Base-by-base conservation (phyloP, 1,284 basidiomycete genomes). In the Tilletia caries region DNA sequence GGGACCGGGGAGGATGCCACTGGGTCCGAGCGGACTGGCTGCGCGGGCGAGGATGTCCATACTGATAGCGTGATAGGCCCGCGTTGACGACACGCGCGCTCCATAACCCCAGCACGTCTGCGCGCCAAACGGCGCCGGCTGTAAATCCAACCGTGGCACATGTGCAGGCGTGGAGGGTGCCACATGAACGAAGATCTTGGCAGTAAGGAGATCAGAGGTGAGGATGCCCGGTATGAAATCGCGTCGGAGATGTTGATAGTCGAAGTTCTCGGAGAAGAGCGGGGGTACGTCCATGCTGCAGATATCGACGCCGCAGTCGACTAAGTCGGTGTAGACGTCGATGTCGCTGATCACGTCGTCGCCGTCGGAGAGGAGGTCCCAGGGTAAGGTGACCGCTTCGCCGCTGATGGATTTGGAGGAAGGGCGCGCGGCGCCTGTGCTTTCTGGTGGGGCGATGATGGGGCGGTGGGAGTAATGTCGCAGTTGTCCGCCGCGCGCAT, bases 251-350 rank as follows among this genome's bases (percentile, higher is more conserved):
- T 94, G 91, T 64, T 91, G 90, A 82, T 96, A 98, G 85, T 98
- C 96, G 83, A 99, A 99, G 85, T 98, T 98, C 84, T 98, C 96
- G 78, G 96, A 95, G 85, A 98, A 98, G 3, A 98, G 85, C 0
- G 95, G 95, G 0, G 94, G 94, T 25, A 91, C 91, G 86, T 93
- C 92, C 33, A 91, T 90, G n/a, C 92, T 92, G 76, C 81, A 83
- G 34, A 83, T 73, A 68, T 83, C 79, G 65, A 83, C 77, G 44
- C 88, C 89, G 80, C 92, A 93, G 81, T 94, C 92, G 69, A 94
- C 89, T 60, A 94, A 86, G 83, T 94, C 92, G 80, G 92, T 91
- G 66, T 92, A 88, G 71, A 94, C 88, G 75, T 93, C 91, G 15
- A 94, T 84, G 74, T 93, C 91, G 3, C 75, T 73, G 18, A 41